Evolutionary conservation across 2,329 filamentous ascomycete species (phyloP), one percentile per base, ranked within the genome.

Genomic region (Colletotrichum spinosum): DNA sequence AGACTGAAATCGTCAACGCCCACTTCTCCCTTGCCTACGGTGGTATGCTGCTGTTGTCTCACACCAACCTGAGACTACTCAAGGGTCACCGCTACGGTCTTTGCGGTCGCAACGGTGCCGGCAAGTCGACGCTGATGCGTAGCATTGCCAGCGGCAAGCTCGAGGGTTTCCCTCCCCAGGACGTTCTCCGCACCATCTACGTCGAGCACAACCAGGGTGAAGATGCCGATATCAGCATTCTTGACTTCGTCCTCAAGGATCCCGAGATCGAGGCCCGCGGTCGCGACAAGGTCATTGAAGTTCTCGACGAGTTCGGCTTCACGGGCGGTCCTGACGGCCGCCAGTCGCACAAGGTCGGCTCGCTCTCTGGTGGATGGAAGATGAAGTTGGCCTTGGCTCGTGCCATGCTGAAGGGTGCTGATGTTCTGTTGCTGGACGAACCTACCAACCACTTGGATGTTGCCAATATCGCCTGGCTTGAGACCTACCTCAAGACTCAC

Each of bases 191-290:
- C 72, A 98, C 95, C 10, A 98, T 95, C 81, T 99, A 98, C 75
- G 96, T 99, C 48, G 96, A 99, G 83, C 96, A 99, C 84, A 98
- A 98, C 82, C 95, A 99, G 81, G 96, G 96, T 60, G 96, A 98
- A 79, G 95, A 97, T 79, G 95, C 96, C 41, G 94, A 98, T 69
- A 91, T 98, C 67, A 97, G 90, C 80, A 98, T 99, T 74, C 85
- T 98, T 15, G 92, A 98, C 63, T 99, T 97, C 76, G 92, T 97
- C 70, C 84, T 89, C 69, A 97, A 97, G 80, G 95, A 98, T 73
- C 93, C 94, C 3, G 90, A 92, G 65, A 92, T 98, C 69, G 90
- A 90, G 56, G 87, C 89, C 37, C 91, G 94, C 74, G 93, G 93
- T 68, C 82, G 81, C 46, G 92, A 96, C 71, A 91, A 93, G 69